Conservation (phyloP, 1,284 basidiomycete species). For the Mycosarcoma mackinlayi region DNA sequence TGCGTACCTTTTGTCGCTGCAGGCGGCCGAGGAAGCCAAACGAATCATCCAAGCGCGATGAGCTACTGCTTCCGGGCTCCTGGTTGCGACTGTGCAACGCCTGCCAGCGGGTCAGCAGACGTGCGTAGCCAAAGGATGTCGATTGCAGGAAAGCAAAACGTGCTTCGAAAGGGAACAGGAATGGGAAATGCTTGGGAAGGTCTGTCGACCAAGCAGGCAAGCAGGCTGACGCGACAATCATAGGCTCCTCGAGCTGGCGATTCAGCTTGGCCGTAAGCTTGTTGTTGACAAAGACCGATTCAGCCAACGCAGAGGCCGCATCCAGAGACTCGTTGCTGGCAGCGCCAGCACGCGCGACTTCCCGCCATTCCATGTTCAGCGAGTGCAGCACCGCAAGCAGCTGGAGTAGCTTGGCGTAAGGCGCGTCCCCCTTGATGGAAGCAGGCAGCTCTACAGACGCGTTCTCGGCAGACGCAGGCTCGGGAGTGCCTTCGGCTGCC, state of each 20-base stretch:
- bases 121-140: conserved; percentile 95
- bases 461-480: conserved; percentile 37
- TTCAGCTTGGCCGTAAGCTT: conserved; percentile 97
- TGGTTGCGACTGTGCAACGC: conserved; percentile 75
- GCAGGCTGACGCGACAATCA: conserved; percentile 97
- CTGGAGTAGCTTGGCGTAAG: conserved; percentile 89
- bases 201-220: conserved; percentile 96
- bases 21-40: conserved; percentile 90
- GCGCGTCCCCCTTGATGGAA: conserved; percentile 83
- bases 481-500: conserved; percentile 42
- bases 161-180: conserved; percentile 97
- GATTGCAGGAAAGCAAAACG: conserved; percentile 96
- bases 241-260: conserved; percentile 96
- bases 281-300: conserved; percentile 93
- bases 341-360: conserved; percentile 21
- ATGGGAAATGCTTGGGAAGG: conserved; percentile 92
- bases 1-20: conserved; percentile 95
- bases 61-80: conserved; percentile 42
- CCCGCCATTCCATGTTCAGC: conserved; percentile 76
- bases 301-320: conserved; percentile 71
- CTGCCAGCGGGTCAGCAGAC: conserved; percentile 88
- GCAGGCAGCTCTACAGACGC: conserved; percentile 70
- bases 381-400: conserved; percentile 87
- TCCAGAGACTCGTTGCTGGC: conserved; percentile 4
- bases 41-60: conserved; percentile 76